Evolutionary conservation across 345 rosid species (phyloP), one percentile per base, ranked within the genome.

Genomic region (Citrus sinensis): DNA sequence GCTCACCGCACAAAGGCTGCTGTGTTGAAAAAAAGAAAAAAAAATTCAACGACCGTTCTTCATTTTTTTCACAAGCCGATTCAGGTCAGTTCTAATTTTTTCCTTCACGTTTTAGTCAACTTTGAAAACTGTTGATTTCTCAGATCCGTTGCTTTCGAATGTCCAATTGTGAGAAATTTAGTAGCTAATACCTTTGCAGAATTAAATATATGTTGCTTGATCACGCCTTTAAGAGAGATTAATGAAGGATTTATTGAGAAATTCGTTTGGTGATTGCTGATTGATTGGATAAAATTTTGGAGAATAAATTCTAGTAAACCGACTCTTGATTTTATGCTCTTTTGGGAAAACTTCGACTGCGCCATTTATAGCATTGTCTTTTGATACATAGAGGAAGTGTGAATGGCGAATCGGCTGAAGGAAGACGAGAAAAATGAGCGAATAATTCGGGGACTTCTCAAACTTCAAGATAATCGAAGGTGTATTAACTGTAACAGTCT

Each of bases 401-500:
- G 10, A 32, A 92, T 93, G 98, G 93, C 91, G 13, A 83, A 78
- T 83, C 88, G 98, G 51, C 35, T 89, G 69, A 96, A 90, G 83
- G 99, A 96, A 82, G 98, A 94, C 0, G 98, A 96, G 86, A 96
- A 88, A 68, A 91, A 96, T 74, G 99, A 94, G 80, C 71, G 88
- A 76, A 84, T 89, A 82, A 96, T 96, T 78, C 88, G 98, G 63
- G 91, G 92, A 34, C 98, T 96, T 79, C 91, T 93, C 79, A 96
- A 96, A 81, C 95, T 89, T 75, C 83, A 91, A 0, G 97, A 94
- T 74, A 96, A 96, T 79, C 94, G 92, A 32, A 83, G 93, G 68
- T 96, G 99, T 87, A 93, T 96, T 37, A 96, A 96, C 81, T 96
- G 99, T 86, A 91, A 91, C 75, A 90, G 98, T 82, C 81, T 89